Percentiles rank a stretch among this genome's conserved stretches.
These are phyloP conservation scores for Pyrenula massariospora DNA, from an alignment of 495 filamentous ascomycete species.

Conservation along the genomic window DNA sequence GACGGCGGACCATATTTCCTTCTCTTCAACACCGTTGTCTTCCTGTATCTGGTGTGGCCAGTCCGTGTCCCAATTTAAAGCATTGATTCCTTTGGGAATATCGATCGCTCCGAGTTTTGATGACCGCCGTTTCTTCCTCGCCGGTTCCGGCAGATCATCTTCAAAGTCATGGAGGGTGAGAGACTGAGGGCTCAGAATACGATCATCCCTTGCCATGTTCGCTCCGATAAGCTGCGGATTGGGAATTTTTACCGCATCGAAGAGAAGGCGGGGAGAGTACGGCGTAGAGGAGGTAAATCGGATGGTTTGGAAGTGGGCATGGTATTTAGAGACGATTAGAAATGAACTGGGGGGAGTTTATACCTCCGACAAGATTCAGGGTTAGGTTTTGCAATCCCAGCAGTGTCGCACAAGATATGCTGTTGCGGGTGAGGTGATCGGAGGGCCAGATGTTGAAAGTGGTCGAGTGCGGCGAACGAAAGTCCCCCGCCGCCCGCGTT, in stretches of 20 bases:
- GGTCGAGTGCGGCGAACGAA: neutral
- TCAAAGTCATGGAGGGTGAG: neutral
- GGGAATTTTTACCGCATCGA: too few relatives aligned
- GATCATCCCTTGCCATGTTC: too few relatives aligned
- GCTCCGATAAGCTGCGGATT: too few relatives aligned
- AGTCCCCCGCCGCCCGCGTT: neutral
- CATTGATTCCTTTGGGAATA: neutral
- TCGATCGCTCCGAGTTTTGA: neutral
- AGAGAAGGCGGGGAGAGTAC: too few relatives aligned
- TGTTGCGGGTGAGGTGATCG: neutral
- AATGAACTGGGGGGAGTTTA: too few relatives aligned
- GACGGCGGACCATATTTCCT: conserved; percentile 9
- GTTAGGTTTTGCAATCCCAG: too few relatives aligned
- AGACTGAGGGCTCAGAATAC: too few relatives aligned
- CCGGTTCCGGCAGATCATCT: conserved; percentile 1
- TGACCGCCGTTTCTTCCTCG: neutral
- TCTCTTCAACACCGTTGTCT: conserved; percentile 4
- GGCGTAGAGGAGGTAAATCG: too few relatives aligned
- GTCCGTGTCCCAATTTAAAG: neutral
- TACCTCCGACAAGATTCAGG: too few relatives aligned
- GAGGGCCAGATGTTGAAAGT: neutral
- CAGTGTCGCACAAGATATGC: neutral
- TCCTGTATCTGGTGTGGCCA: neutral
- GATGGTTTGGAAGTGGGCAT: too few relatives aligned
- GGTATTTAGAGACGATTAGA: too few relatives aligned